Percentiles rank a stretch among this genome's conserved stretches.
phyloP scores from a whole-genome alignment of 257 asterid genomes.

The Salvia splendens region DNA sequence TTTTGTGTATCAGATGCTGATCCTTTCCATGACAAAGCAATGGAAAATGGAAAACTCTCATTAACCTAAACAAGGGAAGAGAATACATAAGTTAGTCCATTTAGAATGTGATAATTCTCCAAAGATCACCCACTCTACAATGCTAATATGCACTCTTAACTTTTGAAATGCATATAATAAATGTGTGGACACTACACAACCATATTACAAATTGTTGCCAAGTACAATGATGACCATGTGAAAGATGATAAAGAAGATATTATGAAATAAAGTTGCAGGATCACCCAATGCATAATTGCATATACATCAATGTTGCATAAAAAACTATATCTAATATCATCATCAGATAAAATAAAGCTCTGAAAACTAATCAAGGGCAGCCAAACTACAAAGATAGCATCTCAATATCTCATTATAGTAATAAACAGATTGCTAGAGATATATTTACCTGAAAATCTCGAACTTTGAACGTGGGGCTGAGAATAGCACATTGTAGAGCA shows the following conservation, averaged over 20 bases:
- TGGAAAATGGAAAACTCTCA: constrained; percentile 74
- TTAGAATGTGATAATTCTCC: constrained; percentile 5
- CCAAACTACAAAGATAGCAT: too few species aligned
- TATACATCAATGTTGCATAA: neutral
- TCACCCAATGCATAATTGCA: neutral
- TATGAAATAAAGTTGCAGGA: neutral
- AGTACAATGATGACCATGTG: neutral
- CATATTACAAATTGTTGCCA: neutral
- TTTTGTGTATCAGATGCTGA: constrained; percentile 60
- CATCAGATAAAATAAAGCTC: neutral
- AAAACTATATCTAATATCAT: neutral
- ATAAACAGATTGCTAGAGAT: neutral
- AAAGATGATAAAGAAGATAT: neutral
- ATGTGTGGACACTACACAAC: neutral
- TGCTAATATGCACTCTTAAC: neutral
- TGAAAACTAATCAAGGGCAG: neutral
- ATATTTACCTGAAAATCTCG: constrained; percentile 70
- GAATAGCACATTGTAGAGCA: constrained; percentile 78
- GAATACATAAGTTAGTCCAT: neutral
- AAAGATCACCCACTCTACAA: neutral
- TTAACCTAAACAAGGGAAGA: constrained; percentile 49
- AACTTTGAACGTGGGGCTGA: constrained; percentile 84
- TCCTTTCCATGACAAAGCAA: constrained; percentile 81
- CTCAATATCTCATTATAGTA: too few species aligned
- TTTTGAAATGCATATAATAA: neutral